Percentiles rank a stretch among this genome's conserved stretches.
Conservation (phyloP, 2,329 filamentous ascomycete species). For the Colletotrichum scovillei region DNA sequence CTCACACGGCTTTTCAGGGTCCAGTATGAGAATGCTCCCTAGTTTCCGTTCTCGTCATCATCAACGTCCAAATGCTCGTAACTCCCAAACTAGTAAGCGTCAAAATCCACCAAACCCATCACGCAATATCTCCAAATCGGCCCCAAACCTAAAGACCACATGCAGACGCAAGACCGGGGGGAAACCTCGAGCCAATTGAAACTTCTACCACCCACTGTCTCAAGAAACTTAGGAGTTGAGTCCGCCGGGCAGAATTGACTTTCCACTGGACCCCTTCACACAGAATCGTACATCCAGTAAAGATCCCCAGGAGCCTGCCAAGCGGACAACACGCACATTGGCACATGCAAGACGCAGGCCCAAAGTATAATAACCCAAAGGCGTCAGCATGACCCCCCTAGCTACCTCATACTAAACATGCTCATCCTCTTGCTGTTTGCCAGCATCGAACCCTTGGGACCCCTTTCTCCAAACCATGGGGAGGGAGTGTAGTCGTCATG, state of each 20-base stretch:
- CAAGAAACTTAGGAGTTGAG: slow-evolving; percentile 9
- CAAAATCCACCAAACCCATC: neutral
- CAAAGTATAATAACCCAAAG: neutral
- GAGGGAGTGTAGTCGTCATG: neutral
- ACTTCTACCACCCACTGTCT: neutral
- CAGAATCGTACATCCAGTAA: neutral
- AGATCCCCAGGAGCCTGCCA: neutral
- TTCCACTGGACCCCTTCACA: neutral
- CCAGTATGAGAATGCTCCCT: neutral
- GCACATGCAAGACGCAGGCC: neutral
- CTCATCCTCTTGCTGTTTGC: neutral
- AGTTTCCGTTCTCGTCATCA: neutral
- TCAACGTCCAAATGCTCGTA: neutral
- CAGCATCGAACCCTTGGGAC: neutral
- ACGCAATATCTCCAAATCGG: neutral
- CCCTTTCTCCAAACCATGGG: neutral
- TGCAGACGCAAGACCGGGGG: too few relatives aligned
- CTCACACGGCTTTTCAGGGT: neutral
- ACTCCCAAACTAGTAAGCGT: too few relatives aligned
- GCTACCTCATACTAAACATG: neutral
- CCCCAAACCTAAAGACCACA: neutral
- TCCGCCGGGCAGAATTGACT: slow-evolving; percentile 7
- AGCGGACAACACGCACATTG: neutral
- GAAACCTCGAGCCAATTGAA: neutral
- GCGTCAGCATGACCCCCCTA: neutral